These are phyloP conservation scores for Clavispora carvajalis DNA, from an alignment of 805 yeast genomes.

Conservation along the genomic window DNA sequence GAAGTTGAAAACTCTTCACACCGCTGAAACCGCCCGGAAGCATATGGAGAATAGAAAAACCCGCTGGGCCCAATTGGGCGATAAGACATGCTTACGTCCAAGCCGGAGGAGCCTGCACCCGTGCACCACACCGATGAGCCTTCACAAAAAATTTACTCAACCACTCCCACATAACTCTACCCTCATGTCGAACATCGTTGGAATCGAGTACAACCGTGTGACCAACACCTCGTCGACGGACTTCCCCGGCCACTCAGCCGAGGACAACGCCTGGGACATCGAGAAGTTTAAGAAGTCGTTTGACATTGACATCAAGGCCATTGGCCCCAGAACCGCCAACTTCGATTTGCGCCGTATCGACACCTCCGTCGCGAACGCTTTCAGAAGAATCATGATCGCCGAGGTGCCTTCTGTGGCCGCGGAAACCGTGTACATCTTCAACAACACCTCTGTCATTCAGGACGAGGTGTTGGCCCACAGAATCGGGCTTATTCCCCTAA, in stretches of 20 bases:
- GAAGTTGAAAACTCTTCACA: no score
- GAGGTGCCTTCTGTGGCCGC: constrained; percentile 97
- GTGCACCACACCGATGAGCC: constrained; percentile 9
- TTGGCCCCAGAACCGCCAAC: constrained; percentile 67
- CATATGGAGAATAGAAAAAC: no score
- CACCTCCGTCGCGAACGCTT: constrained; percentile 92
- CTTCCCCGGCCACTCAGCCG: constrained; percentile 79
- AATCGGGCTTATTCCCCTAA: constrained; percentile 86
- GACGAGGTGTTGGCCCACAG: constrained; percentile 96
- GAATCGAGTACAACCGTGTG: constrained; percentile 86
- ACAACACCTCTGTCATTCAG: constrained; percentile 94
- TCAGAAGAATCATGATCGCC: constrained; percentile 93
- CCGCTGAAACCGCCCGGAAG: no score
- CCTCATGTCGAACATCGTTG: constrained; percentile 53
- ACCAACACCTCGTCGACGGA: constrained; percentile 86
- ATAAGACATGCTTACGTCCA: no score
- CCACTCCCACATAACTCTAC: neutral
- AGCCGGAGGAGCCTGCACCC: no score
- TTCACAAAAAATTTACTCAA: constrained; percentile 1
- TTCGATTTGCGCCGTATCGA: constrained; percentile 85
- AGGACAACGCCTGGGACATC: constrained; percentile 74
- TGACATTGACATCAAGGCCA: constrained; percentile 60
- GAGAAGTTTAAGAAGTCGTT: constrained; percentile 69
- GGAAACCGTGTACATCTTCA: constrained; percentile 83
- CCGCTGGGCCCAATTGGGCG: no score